Evolutionary conservation across 768 basidiomycete genomes (phyloP).

Genomic region (Pleurotus giganteus): DNA sequence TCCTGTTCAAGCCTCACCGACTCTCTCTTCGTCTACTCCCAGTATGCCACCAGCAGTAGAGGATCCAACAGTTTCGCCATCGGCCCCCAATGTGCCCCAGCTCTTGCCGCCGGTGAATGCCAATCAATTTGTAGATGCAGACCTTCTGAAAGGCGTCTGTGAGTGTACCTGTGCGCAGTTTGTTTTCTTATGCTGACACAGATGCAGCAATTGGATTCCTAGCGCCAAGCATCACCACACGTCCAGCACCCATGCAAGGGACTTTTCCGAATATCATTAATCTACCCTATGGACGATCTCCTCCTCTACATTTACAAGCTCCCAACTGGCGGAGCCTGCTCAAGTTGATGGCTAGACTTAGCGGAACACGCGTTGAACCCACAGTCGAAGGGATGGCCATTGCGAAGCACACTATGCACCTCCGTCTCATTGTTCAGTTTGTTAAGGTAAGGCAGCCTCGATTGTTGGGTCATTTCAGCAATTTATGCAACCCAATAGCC

Average conservation of each 20-base stretch:
- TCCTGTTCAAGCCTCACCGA: not conserved
- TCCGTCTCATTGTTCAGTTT: conserved; percentile 79
- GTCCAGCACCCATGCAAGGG: conserved; percentile 44
- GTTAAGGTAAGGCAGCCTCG: conserved; percentile 51
- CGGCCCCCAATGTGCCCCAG: conserved; percentile 11
- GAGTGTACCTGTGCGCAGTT: conserved; percentile 28
- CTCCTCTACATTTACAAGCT: conserved; percentile 71
- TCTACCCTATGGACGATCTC: conserved; percentile 65
- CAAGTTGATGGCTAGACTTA: conserved; percentile 71
- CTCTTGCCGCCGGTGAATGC: conserved; percentile 24
- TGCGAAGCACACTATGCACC: conserved; percentile 50
- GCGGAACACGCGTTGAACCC: conserved; percentile 68
- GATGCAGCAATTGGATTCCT: conserved; percentile 67
- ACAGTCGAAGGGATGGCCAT: conserved; percentile 64
- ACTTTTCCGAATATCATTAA: conserved; percentile 73
- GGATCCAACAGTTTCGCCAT: not conserved
- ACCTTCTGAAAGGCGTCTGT: conserved; percentile 63
- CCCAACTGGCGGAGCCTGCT: conserved; percentile 73
- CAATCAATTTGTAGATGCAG: conserved; percentile 55
- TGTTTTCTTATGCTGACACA: conserved; percentile 3
- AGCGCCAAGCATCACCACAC: conserved; percentile 50
- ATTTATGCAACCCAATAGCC: conserved; percentile 36
- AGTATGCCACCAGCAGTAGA: not conserved
- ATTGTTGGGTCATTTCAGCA: not conserved
- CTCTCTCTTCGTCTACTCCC: not conserved